These are phyloP conservation scores for Candida incommunis DNA, from an alignment of 805 yeast genomes.

Conservation along the genomic window DNA sequence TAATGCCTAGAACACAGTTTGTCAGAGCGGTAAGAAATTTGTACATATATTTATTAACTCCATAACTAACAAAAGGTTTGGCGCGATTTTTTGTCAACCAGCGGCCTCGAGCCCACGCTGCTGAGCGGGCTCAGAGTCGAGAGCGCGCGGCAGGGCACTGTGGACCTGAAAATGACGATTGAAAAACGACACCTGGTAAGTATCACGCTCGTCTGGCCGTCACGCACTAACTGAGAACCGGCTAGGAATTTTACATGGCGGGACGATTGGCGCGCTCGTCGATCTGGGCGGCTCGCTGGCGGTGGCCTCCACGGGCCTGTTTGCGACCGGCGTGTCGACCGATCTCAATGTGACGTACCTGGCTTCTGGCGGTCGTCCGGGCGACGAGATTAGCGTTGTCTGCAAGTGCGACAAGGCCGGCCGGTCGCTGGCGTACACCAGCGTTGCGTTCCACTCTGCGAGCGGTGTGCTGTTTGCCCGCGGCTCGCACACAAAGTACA, in stretches of 20 bases:
- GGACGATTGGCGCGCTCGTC: constrained; percentile 25
- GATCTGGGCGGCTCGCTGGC: constrained; percentile 33
- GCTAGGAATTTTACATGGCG: constrained; percentile 27
- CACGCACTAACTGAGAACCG: constrained; percentile 16
- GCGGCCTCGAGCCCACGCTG: background rate
- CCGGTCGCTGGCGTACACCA: constrained; percentile 27
- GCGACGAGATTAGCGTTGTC: constrained; percentile 13
- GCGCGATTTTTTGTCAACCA: background rate
- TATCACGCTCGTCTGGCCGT: background rate
- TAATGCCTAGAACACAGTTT: background rate
- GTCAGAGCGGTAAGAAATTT: background rate
- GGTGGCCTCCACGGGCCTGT: constrained; percentile 26
- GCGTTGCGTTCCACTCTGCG: constrained; percentile 20
- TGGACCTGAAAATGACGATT: background rate
- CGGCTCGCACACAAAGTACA: constrained; percentile 30
- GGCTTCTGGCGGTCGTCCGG: constrained; percentile 24
- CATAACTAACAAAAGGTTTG: background rate
- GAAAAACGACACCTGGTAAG: background rate
- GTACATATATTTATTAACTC: background rate
- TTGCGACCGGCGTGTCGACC: constrained; percentile 29
- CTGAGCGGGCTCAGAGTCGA: background rate
- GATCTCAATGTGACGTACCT: constrained; percentile 27
- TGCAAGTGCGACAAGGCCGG: constrained; percentile 25
- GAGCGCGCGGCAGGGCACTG: background rate
- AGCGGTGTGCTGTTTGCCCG: constrained; percentile 22